These are phyloP conservation scores for Rhynchospora breviuscula DNA, from an alignment of 176 grass and related monocot species.

Conservation along the genomic window DNA sequence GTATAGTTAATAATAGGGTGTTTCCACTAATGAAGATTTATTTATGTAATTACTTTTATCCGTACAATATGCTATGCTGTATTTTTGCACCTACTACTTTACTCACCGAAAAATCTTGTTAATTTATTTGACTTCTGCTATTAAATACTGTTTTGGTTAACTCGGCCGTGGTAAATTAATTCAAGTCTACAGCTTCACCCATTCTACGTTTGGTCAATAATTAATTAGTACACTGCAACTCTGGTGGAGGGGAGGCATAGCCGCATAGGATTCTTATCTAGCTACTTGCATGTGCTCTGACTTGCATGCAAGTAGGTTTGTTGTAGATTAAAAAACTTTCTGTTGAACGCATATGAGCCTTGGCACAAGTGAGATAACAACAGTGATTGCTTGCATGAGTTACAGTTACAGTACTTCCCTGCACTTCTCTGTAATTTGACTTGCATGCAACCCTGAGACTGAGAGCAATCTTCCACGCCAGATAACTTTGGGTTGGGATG, in stretches of 20 bases:
- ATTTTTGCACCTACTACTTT: conserved; percentile 8
- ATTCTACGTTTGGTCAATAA: neutral
- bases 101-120: neutral
- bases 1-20: neutral
- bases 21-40: conserved; percentile 1
- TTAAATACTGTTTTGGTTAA: neutral
- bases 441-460: neutral
- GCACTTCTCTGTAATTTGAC: neutral
- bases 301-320: neutral
- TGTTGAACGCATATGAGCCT: conserved; percentile 1
- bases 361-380: neutral
- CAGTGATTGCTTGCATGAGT: neutral
- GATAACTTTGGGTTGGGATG: too few relatives aligned
- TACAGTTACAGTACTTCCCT: neutral
- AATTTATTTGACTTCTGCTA: too few relatives aligned
- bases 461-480: neutral
- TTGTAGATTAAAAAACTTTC: neutral
- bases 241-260: too few relatives aligned
- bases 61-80: neutral
- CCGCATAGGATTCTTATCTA: conserved; percentile 10
- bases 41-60: neutral
- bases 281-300: neutral
- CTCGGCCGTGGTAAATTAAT: neutral
- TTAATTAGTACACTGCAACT: neutral
- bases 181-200: neutral